A percentile compares a stretch with the other conserved stretches of the same genome.
These are phyloP conservation scores for Mortierella sp. DNA, from an alignment of 371 early-diverging fungal species.

Conservation along the genomic window DNA sequence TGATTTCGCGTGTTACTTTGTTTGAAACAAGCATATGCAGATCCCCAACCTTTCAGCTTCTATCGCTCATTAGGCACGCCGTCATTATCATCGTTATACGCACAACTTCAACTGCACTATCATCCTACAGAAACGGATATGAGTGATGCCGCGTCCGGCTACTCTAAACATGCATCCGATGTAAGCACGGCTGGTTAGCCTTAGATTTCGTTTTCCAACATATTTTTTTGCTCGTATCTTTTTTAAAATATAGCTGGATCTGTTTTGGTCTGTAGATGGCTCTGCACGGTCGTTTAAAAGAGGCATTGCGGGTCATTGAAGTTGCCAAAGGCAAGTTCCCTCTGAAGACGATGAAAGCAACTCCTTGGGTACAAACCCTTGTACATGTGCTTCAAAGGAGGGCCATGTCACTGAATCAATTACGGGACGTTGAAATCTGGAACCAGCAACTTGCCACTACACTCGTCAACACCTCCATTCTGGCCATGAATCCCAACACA, in stretches of 20 bases:
- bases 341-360: slow-evolving; percentile 22
- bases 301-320: slow-evolving; percentile 44
- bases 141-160: slow-evolving; percentile 24
- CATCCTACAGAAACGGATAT: slow-evolving; percentile 29
- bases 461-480: slow-evolving; percentile 17
- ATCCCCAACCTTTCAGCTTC: too few relatives aligned
- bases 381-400: slow-evolving; percentile 39
- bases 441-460: slow-evolving; percentile 28
- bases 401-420: slow-evolving; percentile 23
- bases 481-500: background rate
- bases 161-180: slow-evolving; percentile 37
- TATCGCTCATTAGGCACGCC: slow-evolving; percentile 42
- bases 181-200: slow-evolving; percentile 10
- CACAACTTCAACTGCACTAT: slow-evolving; percentile 39
- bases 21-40: too few relatives aligned
- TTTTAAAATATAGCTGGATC: too few relatives aligned
- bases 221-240: too few relatives aligned
- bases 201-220: too few relatives aligned
- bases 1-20: too few relatives aligned
- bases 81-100: slow-evolving; percentile 35
- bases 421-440: slow-evolving; percentile 38
- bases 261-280: too few relatives aligned
- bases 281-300: slow-evolving; percentile 22
- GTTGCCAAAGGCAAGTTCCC: slow-evolving; percentile 39
- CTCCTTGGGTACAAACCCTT: slow-evolving; percentile 41